A percentile compares a stretch with the other conserved stretches of the same genome.
Conservation (phyloP, 1,284 basidiomycete species). For the Ustilago shanxiensis region DNA sequence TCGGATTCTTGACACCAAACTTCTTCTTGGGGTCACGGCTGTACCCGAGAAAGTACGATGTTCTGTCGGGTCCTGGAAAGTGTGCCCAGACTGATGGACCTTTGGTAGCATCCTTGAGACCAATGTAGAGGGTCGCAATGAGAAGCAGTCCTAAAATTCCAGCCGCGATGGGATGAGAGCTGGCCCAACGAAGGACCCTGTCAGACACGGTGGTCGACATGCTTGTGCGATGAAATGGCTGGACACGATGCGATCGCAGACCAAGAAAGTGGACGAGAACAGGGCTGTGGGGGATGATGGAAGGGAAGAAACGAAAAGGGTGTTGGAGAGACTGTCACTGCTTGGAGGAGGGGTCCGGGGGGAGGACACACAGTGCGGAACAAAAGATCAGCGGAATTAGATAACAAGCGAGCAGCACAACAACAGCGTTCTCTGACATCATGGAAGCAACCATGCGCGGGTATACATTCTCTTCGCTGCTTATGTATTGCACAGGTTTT, state of each 20-base stretch:
- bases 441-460: not conserved
- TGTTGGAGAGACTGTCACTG: too few relatives aligned
- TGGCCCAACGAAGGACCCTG: conserved; percentile 20
- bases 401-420: not conserved
- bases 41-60: conserved; percentile 39
- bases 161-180: conserved; percentile 20
- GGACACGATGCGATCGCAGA: not conserved
- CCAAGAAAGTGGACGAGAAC: not conserved
- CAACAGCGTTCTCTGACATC: not conserved
- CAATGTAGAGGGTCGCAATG: conserved; percentile 18
- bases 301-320: not conserved
- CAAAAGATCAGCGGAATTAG: conserved; percentile 1
- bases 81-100: conserved; percentile 42
- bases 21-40: conserved; percentile 33
- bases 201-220: conserved; percentile 40
- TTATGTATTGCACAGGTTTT: not conserved
- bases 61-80: conserved; percentile 34
- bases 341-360: not conserved
- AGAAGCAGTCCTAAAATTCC: conserved; percentile 13
- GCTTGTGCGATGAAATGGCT: not conserved
- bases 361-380: too few relatives aligned
- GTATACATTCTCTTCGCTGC: not conserved
- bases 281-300: not conserved
- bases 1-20: conserved; percentile 35
- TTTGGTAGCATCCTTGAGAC: conserved; percentile 15